These are phyloP conservation scores for Alternaria conjuncta DNA, from an alignment of 2,329 filamentous ascomycete species.

Conservation along the genomic window DNA sequence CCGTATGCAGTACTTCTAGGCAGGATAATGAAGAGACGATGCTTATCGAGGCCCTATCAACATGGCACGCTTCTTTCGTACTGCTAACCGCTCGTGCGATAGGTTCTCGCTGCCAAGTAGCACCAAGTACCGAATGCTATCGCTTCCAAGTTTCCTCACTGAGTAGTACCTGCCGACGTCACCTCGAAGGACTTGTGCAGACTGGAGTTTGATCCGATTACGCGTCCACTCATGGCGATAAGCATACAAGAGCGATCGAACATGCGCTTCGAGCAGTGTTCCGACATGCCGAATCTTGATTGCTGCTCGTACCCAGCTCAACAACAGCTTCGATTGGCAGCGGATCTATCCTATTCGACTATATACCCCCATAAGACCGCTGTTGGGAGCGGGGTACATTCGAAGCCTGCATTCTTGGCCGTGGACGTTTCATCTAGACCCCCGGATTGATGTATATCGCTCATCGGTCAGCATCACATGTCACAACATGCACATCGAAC, in stretches of 20 bases:
- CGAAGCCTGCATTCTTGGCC: not conserved
- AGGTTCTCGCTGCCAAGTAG: not conserved
- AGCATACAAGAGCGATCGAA: not conserved
- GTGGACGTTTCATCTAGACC: not conserved
- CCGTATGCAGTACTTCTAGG: not conserved
- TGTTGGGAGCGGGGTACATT: not conserved
- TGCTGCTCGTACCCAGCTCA: not conserved
- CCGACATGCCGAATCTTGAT: not conserved
- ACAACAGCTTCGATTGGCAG: not conserved
- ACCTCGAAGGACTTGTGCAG: not conserved
- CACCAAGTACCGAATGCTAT: not conserved
- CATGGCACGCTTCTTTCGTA: not conserved
- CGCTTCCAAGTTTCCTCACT: not conserved
- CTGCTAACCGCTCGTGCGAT: not conserved
- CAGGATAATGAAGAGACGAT: not conserved
- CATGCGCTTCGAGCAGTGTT: not conserved
- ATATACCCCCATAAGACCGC: not conserved
- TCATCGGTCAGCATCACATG: not conserved
- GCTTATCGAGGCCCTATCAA: not conserved
- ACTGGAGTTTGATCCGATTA: not conserved
- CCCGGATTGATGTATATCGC: not conserved
- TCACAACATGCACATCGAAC: not conserved
- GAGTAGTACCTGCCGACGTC: not conserved
- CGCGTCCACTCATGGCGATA: not conserved
- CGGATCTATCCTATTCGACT: not conserved